phyloP scores from a whole-genome alignment of 2,329 filamentous ascomycete species.

The Microdochium bolleyi region DNA sequence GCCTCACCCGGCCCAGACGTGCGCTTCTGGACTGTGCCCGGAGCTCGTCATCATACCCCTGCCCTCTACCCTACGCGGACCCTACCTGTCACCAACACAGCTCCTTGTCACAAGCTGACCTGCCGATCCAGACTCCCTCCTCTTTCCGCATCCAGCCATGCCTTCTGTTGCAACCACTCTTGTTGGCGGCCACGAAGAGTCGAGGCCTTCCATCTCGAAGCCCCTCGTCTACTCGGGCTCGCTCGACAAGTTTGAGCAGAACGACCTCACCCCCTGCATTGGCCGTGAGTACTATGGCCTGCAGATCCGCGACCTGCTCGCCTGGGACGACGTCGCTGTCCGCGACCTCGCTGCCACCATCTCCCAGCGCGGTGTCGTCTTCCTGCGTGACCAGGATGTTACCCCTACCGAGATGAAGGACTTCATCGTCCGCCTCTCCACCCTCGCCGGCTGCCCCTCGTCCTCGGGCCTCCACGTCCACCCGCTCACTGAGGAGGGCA shows the following conservation, averaged over 20 bases:
- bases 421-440: constrained; percentile 33
- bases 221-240: constrained; percentile 31
- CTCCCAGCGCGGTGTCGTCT: constrained; percentile 40
- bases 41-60: background rate
- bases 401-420: constrained; percentile 34
- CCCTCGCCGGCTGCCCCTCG: constrained; percentile 34
- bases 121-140: background rate
- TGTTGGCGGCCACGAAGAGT: background rate
- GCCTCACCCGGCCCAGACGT: too few relatives aligned
- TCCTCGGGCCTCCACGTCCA: constrained; percentile 46
- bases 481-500: constrained; percentile 42
- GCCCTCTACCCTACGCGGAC: background rate
- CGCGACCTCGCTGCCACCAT: constrained; percentile 24
- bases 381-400: constrained; percentile 39
- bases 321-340: constrained; percentile 21
- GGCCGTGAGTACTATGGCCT: constrained; percentile 22
- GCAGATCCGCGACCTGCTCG: constrained; percentile 18
- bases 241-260: constrained; percentile 28
- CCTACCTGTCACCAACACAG: background rate
- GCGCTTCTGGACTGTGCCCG: background rate
- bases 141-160: constrained; percentile 14
- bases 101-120: background rate
- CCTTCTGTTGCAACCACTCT: constrained; percentile 18
- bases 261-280: constrained; percentile 23
- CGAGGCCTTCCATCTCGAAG: constrained; percentile 8